Conservation (phyloP, 163 green algal genomes). For the Chloroidium sp. region DNA sequence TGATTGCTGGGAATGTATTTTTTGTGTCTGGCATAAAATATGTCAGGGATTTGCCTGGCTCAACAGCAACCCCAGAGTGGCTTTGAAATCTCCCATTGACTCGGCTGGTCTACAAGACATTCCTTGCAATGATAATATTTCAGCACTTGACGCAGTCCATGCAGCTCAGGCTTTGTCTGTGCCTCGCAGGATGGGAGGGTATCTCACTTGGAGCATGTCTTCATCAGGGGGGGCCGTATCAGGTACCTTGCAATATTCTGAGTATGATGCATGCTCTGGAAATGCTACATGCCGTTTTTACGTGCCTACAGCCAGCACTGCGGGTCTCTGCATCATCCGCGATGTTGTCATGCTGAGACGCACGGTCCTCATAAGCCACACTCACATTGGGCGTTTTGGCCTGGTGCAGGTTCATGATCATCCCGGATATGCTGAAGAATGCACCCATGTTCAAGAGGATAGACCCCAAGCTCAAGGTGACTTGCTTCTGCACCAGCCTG, state of each 20-base stretch:
- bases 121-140: no score
- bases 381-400: neutral
- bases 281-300: no score
- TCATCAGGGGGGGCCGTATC: slow-evolving; percentile 71
- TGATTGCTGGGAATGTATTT: neutral
- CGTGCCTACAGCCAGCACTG: no score
- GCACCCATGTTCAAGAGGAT: slow-evolving; percentile 98
- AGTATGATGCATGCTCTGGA: neutral
- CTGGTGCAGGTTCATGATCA: slow-evolving; percentile 68
- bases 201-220: slow-evolving; percentile 84
- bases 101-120: no score
- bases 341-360: neutral
- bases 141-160: no score
- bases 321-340: neutral
- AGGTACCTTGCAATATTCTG: slow-evolving; percentile 18
- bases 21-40: neutral
- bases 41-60: neutral
- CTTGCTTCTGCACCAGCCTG: neutral
- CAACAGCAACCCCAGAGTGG: no score
- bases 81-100: no score
- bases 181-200: slow-evolving; percentile 55
- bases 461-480: slow-evolving; percentile 56
- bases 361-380: neutral
- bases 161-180: no score
- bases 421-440: slow-evolving; percentile 99